A percentile compares a stretch with the other conserved stretches of the same genome.
phyloP scores from a whole-genome alignment of 2,329 filamentous ascomycete genomes.

The Apiospora koreana region DNA sequence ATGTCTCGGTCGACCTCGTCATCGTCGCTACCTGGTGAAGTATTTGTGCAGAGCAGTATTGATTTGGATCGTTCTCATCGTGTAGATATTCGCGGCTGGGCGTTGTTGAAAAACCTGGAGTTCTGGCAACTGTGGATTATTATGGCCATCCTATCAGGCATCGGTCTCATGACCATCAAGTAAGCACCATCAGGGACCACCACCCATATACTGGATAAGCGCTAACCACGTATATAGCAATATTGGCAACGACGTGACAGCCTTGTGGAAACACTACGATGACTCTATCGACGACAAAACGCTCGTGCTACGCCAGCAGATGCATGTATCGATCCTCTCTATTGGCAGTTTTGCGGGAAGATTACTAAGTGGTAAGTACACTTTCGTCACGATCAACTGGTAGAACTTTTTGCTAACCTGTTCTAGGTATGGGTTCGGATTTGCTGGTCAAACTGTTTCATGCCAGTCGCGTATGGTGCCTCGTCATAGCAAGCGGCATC shows the following conservation, averaged over 20 bases:
- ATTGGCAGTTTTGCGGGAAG: slow-evolving; percentile 83
- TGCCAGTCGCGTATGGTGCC: slow-evolving; percentile 87
- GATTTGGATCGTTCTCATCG: slow-evolving; percentile 74
- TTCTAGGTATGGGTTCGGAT: slow-evolving; percentile 81
- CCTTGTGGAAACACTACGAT: slow-evolving; percentile 87
- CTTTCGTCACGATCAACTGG: background rate
- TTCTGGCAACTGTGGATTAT: slow-evolving; percentile 92
- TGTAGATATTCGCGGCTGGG: slow-evolving; percentile 87
- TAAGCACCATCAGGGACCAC: slow-evolving; percentile 47
- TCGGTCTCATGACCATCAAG: slow-evolving; percentile 99
- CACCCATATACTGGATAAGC: background rate
- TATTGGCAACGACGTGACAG: slow-evolving; percentile 86
- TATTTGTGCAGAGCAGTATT: slow-evolving; percentile 60
- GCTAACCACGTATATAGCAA: slow-evolving; percentile 62
- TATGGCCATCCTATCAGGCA: slow-evolving; percentile 87
- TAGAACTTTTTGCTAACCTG: slow-evolving; percentile 19
- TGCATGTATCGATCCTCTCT: slow-evolving; percentile 94
- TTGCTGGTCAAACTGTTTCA: slow-evolving; percentile 79
- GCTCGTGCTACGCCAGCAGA: slow-evolving; percentile 78
- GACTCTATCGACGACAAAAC: slow-evolving; percentile 70
- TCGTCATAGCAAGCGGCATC: slow-evolving; percentile 73
- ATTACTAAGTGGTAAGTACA: slow-evolving; percentile 67
- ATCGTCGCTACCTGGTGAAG: slow-evolving; percentile 48
- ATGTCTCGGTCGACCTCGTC: slow-evolving; percentile 64
- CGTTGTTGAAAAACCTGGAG: slow-evolving; percentile 69